A percentile compares a stretch with the other conserved stretches of the same genome.
phyloP scores from a whole-genome alignment of 768 basidiomycete species.

The Imleria badia region DNA sequence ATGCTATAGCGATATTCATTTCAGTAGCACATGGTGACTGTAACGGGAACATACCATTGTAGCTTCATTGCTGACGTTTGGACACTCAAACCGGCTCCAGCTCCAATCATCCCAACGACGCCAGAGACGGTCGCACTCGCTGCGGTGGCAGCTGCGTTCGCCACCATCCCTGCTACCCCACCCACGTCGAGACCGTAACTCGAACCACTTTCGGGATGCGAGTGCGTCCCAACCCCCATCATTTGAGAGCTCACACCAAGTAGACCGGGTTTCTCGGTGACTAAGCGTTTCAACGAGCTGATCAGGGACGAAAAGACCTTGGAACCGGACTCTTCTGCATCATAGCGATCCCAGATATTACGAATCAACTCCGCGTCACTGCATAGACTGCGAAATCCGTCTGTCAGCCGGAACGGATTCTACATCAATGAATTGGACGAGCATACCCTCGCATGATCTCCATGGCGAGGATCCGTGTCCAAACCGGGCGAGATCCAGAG shows the following conservation, averaged over 20 bases:
- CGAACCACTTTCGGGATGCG: conserved; percentile 30
- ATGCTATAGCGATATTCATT: conserved; percentile 56
- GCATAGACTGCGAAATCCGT: conserved; percentile 53
- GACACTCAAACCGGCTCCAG: conserved; percentile 66
- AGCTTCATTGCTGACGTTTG: conserved; percentile 82
- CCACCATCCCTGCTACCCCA: conserved; percentile 79
- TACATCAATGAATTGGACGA: neutral
- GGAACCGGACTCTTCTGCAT: conserved; percentile 56
- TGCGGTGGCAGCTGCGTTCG: conserved; percentile 75
- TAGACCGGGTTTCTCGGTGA: conserved; percentile 85
- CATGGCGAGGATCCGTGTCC: conserved; percentile 91
- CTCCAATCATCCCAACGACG: conserved; percentile 82
- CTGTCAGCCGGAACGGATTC: neutral
- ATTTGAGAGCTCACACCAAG: conserved; percentile 81
- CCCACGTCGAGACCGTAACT: conserved; percentile 61
- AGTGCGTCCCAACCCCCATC: conserved; percentile 69
- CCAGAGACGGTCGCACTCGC: conserved; percentile 83
- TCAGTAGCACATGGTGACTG: neutral
- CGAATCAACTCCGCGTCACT: conserved; percentile 78
- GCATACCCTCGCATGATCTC: conserved; percentile 85
- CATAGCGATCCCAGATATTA: conserved; percentile 77
- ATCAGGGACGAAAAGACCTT: conserved; percentile 78
- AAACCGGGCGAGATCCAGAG: conserved; percentile 53
- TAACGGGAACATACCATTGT: conserved; percentile 64
- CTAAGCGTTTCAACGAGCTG: conserved; percentile 78